Evolutionary conservation across 768 basidiomycete species (phyloP).

Genomic region (Lyophyllum shimeji): DNA sequence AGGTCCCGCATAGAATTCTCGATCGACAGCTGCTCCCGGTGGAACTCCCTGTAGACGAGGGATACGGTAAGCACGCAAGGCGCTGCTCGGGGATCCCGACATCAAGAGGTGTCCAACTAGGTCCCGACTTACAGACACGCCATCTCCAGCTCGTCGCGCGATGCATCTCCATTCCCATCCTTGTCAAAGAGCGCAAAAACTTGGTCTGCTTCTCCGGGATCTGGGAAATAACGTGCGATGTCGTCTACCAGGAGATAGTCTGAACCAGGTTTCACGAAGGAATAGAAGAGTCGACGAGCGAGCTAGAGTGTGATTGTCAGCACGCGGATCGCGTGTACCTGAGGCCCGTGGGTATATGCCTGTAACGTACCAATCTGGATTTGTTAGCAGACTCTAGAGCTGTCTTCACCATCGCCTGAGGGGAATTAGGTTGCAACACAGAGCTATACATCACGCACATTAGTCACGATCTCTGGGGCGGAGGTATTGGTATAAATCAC

Average conservation of each 20-base stretch:
- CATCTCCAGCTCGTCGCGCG: slow-evolving; percentile 74
- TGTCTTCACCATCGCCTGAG: slow-evolving; percentile 75
- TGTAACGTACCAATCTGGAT: slow-evolving; percentile 53
- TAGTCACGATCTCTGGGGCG: not conserved
- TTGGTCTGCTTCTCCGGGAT: slow-evolving; percentile 62
- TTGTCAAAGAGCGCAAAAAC: slow-evolving; percentile 71
- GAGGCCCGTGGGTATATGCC: not conserved
- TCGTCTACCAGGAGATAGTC: slow-evolving; percentile 66
- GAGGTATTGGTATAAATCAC: slow-evolving; percentile 22
- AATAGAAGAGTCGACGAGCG: slow-evolving; percentile 84
- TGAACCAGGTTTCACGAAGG: slow-evolving; percentile 63
- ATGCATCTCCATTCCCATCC: slow-evolving; percentile 71
- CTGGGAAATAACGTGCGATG: slow-evolving; percentile 69
- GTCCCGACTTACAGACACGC: slow-evolving; percentile 55
- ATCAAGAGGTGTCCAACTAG: slow-evolving; percentile 3
- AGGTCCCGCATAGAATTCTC: slow-evolving; percentile 87
- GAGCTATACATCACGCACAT: slow-evolving; percentile 37
- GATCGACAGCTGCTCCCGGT: slow-evolving; percentile 82
- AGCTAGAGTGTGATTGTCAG: slow-evolving; percentile 43
- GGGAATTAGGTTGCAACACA: slow-evolving; percentile 87
- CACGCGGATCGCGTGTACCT: slow-evolving; percentile 1
- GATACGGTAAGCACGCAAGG: not conserved
- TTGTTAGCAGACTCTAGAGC: slow-evolving; percentile 82
- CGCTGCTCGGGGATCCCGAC: slow-evolving; percentile 1
- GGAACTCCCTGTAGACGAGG: slow-evolving; percentile 57